These are phyloP conservation scores for Geranium rotundifolium DNA, from an alignment of 345 rosid genomes.

Conservation along the genomic window DNA sequence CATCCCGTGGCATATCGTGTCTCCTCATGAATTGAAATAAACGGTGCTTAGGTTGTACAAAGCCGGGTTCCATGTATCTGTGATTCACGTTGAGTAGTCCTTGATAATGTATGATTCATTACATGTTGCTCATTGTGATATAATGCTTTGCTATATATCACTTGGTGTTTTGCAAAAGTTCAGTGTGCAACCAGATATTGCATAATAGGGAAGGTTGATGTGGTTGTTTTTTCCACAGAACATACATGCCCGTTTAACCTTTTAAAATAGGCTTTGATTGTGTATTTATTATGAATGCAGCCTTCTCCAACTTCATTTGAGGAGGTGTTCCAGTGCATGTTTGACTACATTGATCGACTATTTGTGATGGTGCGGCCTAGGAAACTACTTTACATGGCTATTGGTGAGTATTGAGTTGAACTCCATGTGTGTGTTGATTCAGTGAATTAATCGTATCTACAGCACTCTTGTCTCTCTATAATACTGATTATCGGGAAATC, in stretches of 20 bases:
- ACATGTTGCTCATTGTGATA: background rate
- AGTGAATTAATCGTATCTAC: background rate
- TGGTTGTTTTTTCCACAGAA: background rate
- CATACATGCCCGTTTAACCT: too few relatives aligned
- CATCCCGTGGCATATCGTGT: background rate
- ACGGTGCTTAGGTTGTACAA: background rate
- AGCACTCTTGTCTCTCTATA: background rate
- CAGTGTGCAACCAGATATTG: background rate
- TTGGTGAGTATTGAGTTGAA: conserved; percentile 39
- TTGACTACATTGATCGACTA: conserved; percentile 81
- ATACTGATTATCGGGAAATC: conserved; percentile 14
- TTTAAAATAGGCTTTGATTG: background rate
- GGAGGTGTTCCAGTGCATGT: conserved; percentile 80
- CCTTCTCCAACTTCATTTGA: conserved; percentile 59
- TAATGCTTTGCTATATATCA: background rate
- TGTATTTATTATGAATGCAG: conserved; percentile 30
- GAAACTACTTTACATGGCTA: conserved; percentile 75
- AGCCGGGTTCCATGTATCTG: too few relatives aligned
- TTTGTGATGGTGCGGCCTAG: conserved; percentile 93
- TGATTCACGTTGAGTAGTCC: too few relatives aligned
- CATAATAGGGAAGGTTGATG: background rate
- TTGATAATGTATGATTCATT: background rate
- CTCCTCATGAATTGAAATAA: background rate
- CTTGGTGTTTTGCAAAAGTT: background rate
- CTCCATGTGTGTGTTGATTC: background rate